Base-by-base conservation (phyloP, 208 protist species). In the Trichomonas gallinae region DNA sequence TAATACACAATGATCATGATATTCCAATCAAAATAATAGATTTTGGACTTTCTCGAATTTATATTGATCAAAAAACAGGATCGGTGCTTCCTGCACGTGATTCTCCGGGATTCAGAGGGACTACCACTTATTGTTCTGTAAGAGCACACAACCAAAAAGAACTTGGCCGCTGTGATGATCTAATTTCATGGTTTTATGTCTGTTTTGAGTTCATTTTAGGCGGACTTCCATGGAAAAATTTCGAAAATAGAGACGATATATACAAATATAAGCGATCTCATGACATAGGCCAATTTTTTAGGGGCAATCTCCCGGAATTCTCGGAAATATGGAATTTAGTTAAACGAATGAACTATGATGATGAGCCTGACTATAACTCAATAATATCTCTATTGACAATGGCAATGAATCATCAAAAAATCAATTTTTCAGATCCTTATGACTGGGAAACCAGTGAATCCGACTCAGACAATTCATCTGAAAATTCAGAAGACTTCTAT, bases 181-280 rank as follows among this genome's bases (percentile, higher is more conserved):
- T 91, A 48, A n/a, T 49, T 49, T 91, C 83, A 48, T 91, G 83
- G 83, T 91, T 48, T 91, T 91, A 48, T 48, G 83, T 91, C n/a
- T 26, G 26, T 1, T 34, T 42, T 49, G 83, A 91, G 23, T 31
- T 91, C 10, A 23, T 91, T 23, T 48, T n/a, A 11, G 83, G 83
- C 3, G 83, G 23, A 3, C 42, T 91, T 0, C 83, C 83, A 91
- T 91, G 83, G 83, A 91, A 38, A 49, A n/a, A 4, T 11, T 1
- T 91, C 34, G 15, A 91, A 26, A 48, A 91, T 17, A 3, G 23
- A 11, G 42, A 91, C 1, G 83, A 91, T 10, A 91, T 91, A 11
- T 1, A 48, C 0, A 48, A 48, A 23, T 23, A 23, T 10, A 91
- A 91, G 42, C 9, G n/a, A 21, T 34, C 21, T 11, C n/a, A 44